Base-by-base conservation (phyloP, 2,329 filamentous ascomycete species). In the Chaetomiaceae sp. region DNA sequence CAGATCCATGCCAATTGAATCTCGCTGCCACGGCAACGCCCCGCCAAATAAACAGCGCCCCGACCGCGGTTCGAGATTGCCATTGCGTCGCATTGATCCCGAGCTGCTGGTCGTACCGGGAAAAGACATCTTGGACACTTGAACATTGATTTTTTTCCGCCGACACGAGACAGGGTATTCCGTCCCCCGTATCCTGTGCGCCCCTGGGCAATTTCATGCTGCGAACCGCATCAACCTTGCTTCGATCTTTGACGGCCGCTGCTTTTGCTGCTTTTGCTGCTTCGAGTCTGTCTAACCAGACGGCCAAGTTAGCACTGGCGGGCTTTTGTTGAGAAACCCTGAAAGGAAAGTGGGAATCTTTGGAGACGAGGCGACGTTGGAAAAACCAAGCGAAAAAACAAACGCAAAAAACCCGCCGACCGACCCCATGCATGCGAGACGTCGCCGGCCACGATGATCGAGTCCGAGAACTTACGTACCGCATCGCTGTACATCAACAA, bases 401-500 rank as follows among this genome's bases (percentile, higher is more conserved):
- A 31, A 38, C 25, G 10, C 6, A 12, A 6, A n/a, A n/a, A n/a
- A n/a, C n/a, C n/a, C n/a, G n/a, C n/a, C 8, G 21, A 44, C 47
- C 37, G 44, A 51, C 38, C 46, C 25, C 14, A 55, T 55, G 53
- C 49, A 34, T 47, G 33, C 39, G 21, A 40, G 38, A 38, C 53
- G 49, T 31, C 49, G 53, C 21, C 42, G 21, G 31, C 50, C 62
- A 67, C 50, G 53, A 80, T 80, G 77, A 73, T 76, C 59, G 79
- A 82, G 63, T 69, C 72, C 46, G 79, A 83, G 37, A 85, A 83
- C 62, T 71, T 86, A 39, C 77, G 76, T 53, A 83, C 82, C 60
- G 83, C 83, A 13, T 86, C 83, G 66, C 73, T 82, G 67, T 86
- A 86, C 66, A 84, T 87, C 71, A 86, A 86, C 70, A 86, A 86